Base-by-base conservation (phyloP, 1,284 basidiomycete species). In the Ceratobasidium theobromae region DNA sequence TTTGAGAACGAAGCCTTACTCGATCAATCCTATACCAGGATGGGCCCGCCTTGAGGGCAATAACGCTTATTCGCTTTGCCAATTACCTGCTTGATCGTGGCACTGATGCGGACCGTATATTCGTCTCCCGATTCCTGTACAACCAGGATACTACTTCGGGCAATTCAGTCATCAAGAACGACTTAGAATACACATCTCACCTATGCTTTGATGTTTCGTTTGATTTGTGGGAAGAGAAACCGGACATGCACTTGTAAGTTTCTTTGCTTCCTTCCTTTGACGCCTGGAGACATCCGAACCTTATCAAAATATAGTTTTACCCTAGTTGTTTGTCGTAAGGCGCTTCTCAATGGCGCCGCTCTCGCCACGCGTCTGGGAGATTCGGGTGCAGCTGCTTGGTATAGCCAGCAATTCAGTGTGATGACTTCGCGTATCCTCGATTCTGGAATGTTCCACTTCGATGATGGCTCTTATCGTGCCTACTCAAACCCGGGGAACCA, bases 1-100 rank as follows among this genome's bases (percentile, higher is more conserved):
- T 28, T 46, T 27, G 25, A 21, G 8, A 55, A 25, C 9, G 45
- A 6, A 14, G 32, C 35, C 16, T 18, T 16, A 30, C 28, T 25
- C 32, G 73, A 73, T 23, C 5, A 65, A 21, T 40, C n/a, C 25
- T 64, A 14, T 68, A 68, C 21, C 68, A 74, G 67, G 81, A 82
- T 62, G 81, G 81, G 0, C 80, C 81, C 0, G 79, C 79, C 1
- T 72, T 80, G 0, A 73, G 81, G 41, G 77, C 78, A 0, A 72
- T 80, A 14, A 72, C 77, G 0, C 67, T 80, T 9, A 76, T 75
- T 27, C 74, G 74, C 0, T 80, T 79, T 65, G 79, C 79, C 0
- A 68, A 75, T 18, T 75, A 74, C 68, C 72, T 79, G 2, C 75
- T 81, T 9, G 73, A 79, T 53, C 70, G 74, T 1, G 75, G 70